Conservation (phyloP, 169 alveolate species). For the Eimeria sp. region DNA sequence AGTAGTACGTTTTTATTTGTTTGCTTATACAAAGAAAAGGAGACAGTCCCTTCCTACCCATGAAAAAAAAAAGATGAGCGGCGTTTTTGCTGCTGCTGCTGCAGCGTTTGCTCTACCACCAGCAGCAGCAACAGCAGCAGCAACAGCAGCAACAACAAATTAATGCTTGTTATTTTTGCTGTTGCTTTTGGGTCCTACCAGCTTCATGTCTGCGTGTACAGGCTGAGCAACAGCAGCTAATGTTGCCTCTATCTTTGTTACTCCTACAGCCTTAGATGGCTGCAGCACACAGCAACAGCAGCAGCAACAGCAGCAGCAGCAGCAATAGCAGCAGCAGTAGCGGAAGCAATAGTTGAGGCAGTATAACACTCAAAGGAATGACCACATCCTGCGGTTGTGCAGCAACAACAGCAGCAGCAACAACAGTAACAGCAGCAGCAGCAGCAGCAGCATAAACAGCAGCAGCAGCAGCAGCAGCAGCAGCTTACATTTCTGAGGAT, state of each 20-base stretch:
- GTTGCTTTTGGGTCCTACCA: neutral
- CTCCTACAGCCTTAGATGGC: slow-evolving; percentile 16
- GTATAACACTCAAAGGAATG: neutral
- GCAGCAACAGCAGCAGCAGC: neutral
- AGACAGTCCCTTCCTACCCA: no score
- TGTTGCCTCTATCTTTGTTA: neutral
- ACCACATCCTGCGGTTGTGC: neutral
- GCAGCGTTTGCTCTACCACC: neutral
- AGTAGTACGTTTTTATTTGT: no score
- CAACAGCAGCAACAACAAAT: no score
- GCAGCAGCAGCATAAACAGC: neutral
- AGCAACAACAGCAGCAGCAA: neutral
- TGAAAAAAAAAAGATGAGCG: neutral
- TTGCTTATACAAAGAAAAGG: no score
- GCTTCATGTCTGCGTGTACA: neutral
- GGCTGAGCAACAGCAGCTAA: slow-evolving; percentile 46
- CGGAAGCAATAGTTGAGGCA: no score
- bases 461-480: neutral
- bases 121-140: no score
- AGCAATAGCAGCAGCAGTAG: no score
- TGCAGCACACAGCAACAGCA: neutral
- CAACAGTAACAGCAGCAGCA: neutral
- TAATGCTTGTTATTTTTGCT: no score
- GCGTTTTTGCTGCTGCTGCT: slow-evolving; percentile 19
- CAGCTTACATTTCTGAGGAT: neutral